Base-by-base conservation (phyloP, 805 yeast genomes). In the Ogataea ramenticola region DNA sequence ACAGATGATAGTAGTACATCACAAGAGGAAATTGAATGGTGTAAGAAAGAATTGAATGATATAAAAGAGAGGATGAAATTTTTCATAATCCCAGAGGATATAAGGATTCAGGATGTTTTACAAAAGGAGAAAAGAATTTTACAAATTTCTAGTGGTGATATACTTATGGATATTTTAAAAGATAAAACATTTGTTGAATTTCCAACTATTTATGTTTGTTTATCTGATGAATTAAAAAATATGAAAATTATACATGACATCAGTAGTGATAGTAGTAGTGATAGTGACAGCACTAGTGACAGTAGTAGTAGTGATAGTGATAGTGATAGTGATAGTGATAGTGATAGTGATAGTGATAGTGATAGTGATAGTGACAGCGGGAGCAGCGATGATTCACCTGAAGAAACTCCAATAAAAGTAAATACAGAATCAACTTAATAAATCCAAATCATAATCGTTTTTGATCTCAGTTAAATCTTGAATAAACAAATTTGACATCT, bases 171-270 rank as follows among this genome's bases (percentile, higher is more conserved):
- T 21, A 67, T 68, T 1, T 52, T 88, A n/a, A 64, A 66, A 46
- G 78, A 79, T 31, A 70, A 71, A 44, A 68, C 79, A 0, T 85
- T 88, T 0, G 69, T 87, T 31, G 96, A 88, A 57, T 88, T 75
- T 51, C 96, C 96, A 0, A 82, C 89, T 0, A 66, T 88, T 4
- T 71, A 67, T 44, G 67, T 83, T 1, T 65, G 73, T 1, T 44
- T 52, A 5, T 45, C 46, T 21, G 48, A 46, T 11, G 40, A 54
- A 17, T 60, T 71, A 36, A 39, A 53, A 15, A 64, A 61, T 0
- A 57, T 49, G 44, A 53, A 49, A 2, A 56, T 57, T 2, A 16
- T 17, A n/a, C n/a, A n/a, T n/a, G n/a, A n/a, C n/a, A n/a, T n/a
- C n/a, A n/a, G n/a, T n/a, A n/a, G 9, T 3, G 6, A 11, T 60